Base-by-base conservation (phyloP, 305 asterid genomes). In the Solanum hybrid region DNA sequence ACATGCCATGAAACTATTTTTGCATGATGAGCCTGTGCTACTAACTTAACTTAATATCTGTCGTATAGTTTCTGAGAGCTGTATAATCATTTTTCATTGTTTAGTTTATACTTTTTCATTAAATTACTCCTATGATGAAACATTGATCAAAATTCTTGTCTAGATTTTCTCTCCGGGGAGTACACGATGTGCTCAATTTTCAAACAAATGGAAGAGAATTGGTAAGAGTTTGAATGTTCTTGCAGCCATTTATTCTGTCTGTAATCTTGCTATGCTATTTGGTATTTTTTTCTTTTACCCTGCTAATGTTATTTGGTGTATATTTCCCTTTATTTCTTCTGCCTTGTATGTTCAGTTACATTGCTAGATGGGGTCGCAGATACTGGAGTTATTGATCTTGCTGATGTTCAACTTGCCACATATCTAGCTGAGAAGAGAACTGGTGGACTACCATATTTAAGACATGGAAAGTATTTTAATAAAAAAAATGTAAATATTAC, bases 401-500 rank as follows among this genome's bases (percentile, higher is more conserved):
- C 95, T 91, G 98, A 98, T 91, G 93, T 90, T 88, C 91, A 94
- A 89, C 98, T 98, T 92, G 93, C 94, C 86, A 89, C 91, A 86
- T 92, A 95, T 91, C 93, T 98, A 51, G 98, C 98, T 66, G 98
- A 96, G 94, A 98, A 93, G 94, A 97, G 93, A 93, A 89, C 98
- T 85, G 94, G 90, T 86, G 99, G 98, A 72, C 96, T 91, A 56
- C 99, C 97, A 87, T 95, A 93, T 92, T 96, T 96, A 88, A 93
- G 97, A 93, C 94, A 89, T 72, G 99, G 99, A 96, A 89, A 94
- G 98, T 87, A 73, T 76, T 36, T 79, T 72, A 71, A 69, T 91
- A 87, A 79, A 88, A 79, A 85, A 46, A 66, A 66, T 76, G 26
- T 84, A 13, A 26, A 38, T 56, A 71, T 87, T 87, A 79, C 81